Percentiles rank a stretch among this genome's conserved stretches.
Conservation (phyloP, 495 filamentous ascomycete species). For the Bacidia gigantensis region DNA sequence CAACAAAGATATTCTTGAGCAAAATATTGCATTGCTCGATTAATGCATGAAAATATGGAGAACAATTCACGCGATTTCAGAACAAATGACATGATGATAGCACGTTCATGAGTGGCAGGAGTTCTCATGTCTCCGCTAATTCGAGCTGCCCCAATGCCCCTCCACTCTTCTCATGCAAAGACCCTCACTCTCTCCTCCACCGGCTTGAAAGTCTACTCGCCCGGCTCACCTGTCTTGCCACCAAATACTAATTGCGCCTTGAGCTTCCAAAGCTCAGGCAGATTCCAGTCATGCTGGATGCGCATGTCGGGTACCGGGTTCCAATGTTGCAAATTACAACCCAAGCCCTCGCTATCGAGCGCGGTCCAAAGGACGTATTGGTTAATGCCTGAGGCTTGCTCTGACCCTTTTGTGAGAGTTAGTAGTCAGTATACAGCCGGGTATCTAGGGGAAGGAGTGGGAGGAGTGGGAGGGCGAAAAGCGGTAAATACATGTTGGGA, state of each 20-base stretch:
- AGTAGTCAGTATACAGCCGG: neutral
- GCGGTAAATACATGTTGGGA: constrained; percentile 22
- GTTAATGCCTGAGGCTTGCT: constrained; percentile 42
- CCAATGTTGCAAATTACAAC: constrained; percentile 44
- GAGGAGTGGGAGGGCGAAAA: neutral
- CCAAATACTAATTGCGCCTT: constrained; percentile 42
- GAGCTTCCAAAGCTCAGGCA: constrained; percentile 35
- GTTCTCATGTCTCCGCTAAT: neutral
- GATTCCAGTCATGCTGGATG: constrained; percentile 30
- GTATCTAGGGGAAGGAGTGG: too few relatives aligned
- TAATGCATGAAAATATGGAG: too few relatives aligned
- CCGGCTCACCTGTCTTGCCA: constrained; percentile 23
- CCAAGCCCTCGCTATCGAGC: constrained; percentile 37
- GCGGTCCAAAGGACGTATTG: constrained; percentile 42
- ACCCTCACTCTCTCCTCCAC: constrained; percentile 30
- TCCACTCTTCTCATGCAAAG: constrained; percentile 12
- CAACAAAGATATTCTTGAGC: too few relatives aligned
- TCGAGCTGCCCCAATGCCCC: constrained; percentile 1
- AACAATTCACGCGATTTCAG: too few relatives aligned
- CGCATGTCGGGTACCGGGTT: constrained; percentile 36
- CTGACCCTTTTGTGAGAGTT: constrained; percentile 22
- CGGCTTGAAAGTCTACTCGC: constrained; percentile 27
- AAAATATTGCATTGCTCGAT: too few relatives aligned
- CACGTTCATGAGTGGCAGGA: too few relatives aligned
- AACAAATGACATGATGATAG: too few relatives aligned